Conservation (phyloP, 768 basidiomycete species). For the Rhizopogon salebrosus region DNA sequence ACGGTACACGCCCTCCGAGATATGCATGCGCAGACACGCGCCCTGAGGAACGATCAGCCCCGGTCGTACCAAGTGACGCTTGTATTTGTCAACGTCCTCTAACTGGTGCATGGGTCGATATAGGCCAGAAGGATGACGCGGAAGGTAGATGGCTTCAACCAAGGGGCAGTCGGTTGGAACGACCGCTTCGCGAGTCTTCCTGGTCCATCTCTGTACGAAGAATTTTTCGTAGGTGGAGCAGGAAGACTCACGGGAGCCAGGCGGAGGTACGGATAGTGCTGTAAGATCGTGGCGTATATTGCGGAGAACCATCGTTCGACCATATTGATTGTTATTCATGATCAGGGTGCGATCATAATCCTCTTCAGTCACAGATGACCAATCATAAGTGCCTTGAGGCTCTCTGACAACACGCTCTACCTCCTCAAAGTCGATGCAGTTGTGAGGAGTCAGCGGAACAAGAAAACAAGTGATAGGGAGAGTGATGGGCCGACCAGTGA, state of each 20-base stretch:
- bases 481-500: conserved; percentile 52
- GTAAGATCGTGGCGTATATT: conserved; percentile 61
- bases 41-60: conserved; percentile 35
- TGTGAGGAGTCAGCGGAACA: conserved; percentile 51
- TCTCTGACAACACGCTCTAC: conserved; percentile 47
- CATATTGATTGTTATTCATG: conserved; percentile 49
- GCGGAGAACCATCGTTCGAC: conserved; percentile 51
- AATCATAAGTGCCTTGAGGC: conserved; percentile 49
- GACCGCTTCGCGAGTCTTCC: conserved; percentile 36
- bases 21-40: conserved; percentile 49
- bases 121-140: conserved; percentile 35
- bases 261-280: conserved; percentile 51
- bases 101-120: conserved; percentile 30
- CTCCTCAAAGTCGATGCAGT: conserved; percentile 51
- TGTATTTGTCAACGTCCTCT: conserved; percentile 22
- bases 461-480: conserved; percentile 56
- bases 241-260: conserved; percentile 43
- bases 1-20: conserved; percentile 45
- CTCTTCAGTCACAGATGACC: conserved; percentile 45
- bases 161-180: conserved; percentile 57
- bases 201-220: conserved; percentile 50
- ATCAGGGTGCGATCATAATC: conserved; percentile 49
- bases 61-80: conserved; percentile 18
- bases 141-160: conserved; percentile 46
- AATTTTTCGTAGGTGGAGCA: conserved; percentile 55